Percentiles rank a stretch among this genome's conserved stretches.
These are phyloP conservation scores for Vaccinium myrtillus DNA, from an alignment of 148 eudicot species.

Conservation along the genomic window DNA sequence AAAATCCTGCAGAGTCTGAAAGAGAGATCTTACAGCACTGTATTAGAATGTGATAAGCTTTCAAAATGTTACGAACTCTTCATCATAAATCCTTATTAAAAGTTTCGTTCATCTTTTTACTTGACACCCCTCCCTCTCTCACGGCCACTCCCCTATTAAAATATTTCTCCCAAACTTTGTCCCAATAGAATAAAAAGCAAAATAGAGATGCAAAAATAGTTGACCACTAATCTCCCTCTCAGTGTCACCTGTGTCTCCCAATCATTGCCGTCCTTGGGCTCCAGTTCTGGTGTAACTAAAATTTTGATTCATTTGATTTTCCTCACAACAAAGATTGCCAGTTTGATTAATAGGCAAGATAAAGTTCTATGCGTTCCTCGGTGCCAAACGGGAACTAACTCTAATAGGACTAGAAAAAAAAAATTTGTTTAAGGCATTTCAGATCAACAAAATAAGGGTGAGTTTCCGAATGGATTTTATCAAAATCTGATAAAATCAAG, in stretches of 20 bases:
- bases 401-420: background rate
- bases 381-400: background rate
- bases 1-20: background rate
- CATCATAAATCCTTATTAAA: background rate
- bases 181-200: background rate
- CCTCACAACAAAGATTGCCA: background rate
- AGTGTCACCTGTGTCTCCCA: background rate
- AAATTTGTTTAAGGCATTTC: background rate
- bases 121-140: background rate
- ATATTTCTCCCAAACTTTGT: background rate
- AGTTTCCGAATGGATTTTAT: too few species aligned
- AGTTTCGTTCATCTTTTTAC: background rate
- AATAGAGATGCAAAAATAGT: background rate
- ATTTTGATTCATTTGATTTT: background rate
- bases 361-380: background rate
- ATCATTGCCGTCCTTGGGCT: background rate
- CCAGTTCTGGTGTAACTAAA: background rate
- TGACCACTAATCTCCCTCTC: background rate
- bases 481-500: too few species aligned
- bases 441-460: background rate
- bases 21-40: background rate
- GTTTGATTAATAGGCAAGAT: background rate
- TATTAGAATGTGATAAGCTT: background rate
- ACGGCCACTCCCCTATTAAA: background rate
- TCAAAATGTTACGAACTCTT: background rate